Base-by-base conservation (phyloP, 257 asterid genomes). In the Solanum dulcamara region DNA sequence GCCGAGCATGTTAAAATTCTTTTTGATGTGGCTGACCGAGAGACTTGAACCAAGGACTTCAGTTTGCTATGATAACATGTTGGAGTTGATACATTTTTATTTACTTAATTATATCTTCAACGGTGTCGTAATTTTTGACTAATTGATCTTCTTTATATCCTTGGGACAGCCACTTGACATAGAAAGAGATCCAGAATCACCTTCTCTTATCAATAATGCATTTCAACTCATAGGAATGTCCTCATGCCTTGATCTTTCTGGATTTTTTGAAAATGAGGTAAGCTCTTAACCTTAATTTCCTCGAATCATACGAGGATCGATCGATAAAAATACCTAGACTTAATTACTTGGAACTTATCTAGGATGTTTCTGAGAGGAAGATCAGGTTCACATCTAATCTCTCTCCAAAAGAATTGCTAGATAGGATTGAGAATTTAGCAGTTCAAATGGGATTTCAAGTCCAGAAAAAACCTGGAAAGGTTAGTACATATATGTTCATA, bases 181-280 rank as follows among this genome's bases (percentile, higher is more conserved):
- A 71, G 97, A 92, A 81, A 92, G 87, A 70, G 91, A 88, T 81
- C 86, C 91, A 35, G 93, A 88, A 46, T 89, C 93, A 26, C 92
- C 94, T 59, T 85, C 91, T 37, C 89, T 91, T 14, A 95, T 95
- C 75, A 95, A 75, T 8, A 75, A 95, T 86, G 99, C 99, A 81
- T 95, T 95, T 88, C 93, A 95, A 92, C 94, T 95, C 44, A 95
- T 95, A 75, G 97, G 98, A 84, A 95, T 95, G 99, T 95, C 98
- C 51, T 94, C 99, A 17, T 95, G 92, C 85, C 90, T 95, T 13
- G 99, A 95, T 88, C 97, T 95, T 83, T 95, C 99, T 60, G 99
- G 98, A 80, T 93, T 95, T 92, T 95, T 95, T 80, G 98, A 95
- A 89, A 90, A 94, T 84, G 98, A 95, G 93, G 98, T 94, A 20